phyloP scores from a whole-genome alignment of 2,329 filamentous ascomycete genomes.

The Paraconiothyrium brasiliense region DNA sequence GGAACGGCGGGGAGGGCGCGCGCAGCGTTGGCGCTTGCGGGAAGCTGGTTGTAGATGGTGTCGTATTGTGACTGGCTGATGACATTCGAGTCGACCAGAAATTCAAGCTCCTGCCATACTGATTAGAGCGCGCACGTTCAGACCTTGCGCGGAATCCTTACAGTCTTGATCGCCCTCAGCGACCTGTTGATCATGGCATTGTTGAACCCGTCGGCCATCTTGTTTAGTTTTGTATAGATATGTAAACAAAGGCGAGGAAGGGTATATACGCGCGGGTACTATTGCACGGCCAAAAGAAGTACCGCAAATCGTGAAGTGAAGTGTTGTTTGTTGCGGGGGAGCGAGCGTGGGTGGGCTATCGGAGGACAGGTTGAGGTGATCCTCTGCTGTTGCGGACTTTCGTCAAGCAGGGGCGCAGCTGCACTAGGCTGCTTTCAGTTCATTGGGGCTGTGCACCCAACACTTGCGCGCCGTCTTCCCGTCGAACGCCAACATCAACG shows the following conservation, averaged over 20 bases:
- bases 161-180: conserved; percentile 86
- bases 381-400: conserved; percentile 7
- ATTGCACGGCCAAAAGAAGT: not conserved
- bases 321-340: not conserved
- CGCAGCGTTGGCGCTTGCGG: conserved; percentile 72
- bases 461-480: conserved; percentile 5
- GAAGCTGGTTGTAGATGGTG: conserved; percentile 77
- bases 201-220: conserved; percentile 56
- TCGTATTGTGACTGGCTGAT: conserved; percentile 80
- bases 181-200: conserved; percentile 80
- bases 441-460: conserved; percentile 8
- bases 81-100: conserved; percentile 81
- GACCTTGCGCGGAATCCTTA: conserved; percentile 53
- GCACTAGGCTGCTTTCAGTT: not conserved
- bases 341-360: conserved; percentile 12
- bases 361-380: conserved; percentile 12
- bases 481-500: not conserved
- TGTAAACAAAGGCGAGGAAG: not conserved
- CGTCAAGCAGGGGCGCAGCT: conserved; percentile 7
- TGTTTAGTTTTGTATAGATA: conserved; percentile 10
- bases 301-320: not conserved
- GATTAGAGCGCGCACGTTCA: conserved; percentile 26
- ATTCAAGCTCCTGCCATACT: conserved; percentile 80
- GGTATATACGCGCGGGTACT: not conserved
- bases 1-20: conserved; percentile 40